Conservation (phyloP, 192 early-diverging fungal genomes). For the Backusella parvicylindrica region DNA sequence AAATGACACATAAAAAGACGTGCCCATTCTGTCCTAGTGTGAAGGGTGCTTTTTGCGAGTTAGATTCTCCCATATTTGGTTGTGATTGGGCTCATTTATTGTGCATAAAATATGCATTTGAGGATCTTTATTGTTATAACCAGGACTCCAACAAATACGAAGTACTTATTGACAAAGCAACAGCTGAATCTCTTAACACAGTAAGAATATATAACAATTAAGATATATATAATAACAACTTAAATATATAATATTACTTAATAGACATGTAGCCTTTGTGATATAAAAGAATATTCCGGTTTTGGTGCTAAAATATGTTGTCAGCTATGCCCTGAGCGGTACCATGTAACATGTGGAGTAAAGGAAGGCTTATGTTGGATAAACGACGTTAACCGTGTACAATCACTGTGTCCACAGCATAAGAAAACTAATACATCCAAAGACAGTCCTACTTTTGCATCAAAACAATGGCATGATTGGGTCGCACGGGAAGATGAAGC, state of each 20-base stretch:
- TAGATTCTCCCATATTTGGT: slow-evolving; percentile 7
- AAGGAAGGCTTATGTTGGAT: neutral
- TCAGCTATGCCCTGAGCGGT: neutral
- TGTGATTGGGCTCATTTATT: slow-evolving; percentile 1
- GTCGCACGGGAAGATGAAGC: neutral
- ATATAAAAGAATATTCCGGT: neutral
- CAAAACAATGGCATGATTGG: neutral
- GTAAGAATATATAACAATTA: neutral
- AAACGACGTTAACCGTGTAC: neutral
- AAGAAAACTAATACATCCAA: neutral
- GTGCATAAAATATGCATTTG: neutral
- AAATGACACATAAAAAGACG: slow-evolving; percentile 4
- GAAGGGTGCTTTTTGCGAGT: slow-evolving; percentile 19
- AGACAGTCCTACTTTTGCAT: neutral
- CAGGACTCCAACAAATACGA: neutral
- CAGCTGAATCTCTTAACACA: neutral
- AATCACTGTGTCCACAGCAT: neutral
- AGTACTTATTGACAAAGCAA: neutral
- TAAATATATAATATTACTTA: neutral
- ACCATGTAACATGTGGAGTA: neutral
- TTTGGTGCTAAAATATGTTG: neutral
- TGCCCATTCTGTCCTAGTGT: slow-evolving; percentile 25
- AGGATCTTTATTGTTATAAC: neutral
- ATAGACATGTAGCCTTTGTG: neutral
- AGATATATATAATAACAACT: neutral